A percentile compares a stretch with the other conserved stretches of the same genome.
Evolutionary conservation across 352 stramenopile species (phyloP).

Genomic region (Phytophthora tubulina): DNA sequence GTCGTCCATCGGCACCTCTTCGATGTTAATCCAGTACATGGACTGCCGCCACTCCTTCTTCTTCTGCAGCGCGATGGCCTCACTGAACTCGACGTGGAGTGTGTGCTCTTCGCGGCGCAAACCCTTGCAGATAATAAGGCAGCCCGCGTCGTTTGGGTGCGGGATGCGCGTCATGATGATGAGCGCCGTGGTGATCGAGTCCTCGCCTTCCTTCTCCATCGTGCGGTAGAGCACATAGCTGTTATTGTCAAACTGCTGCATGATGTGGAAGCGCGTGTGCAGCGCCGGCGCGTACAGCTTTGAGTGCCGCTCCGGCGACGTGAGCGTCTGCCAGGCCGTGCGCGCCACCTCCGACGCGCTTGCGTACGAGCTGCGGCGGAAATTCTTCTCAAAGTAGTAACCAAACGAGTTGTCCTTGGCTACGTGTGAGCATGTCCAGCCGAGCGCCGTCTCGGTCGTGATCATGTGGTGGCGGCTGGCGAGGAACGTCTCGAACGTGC

Average conservation of each 20-base stretch:
- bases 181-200: slow-evolving; percentile 66
- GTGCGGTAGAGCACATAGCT: slow-evolving; percentile 65
- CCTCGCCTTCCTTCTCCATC: slow-evolving; percentile 68
- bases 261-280: slow-evolving; percentile 66
- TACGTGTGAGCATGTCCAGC: slow-evolving; percentile 60
- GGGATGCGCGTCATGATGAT: slow-evolving; percentile 67
- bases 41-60: slow-evolving; percentile 66
- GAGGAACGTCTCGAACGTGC: slow-evolving; percentile 53
- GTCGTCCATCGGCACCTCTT: slow-evolving; percentile 36
- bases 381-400: slow-evolving; percentile 68
- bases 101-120: slow-evolving; percentile 61
- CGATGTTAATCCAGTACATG: slow-evolving; percentile 69
- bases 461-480: slow-evolving; percentile 58
- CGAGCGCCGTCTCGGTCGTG: slow-evolving; percentile 56
- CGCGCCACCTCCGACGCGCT: slow-evolving; percentile 40
- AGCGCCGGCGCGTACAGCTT: slow-evolving; percentile 63
- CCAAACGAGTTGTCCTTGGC: slow-evolving; percentile 60
- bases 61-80: slow-evolving; percentile 57
- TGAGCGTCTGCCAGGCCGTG: slow-evolving; percentile 60
- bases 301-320: slow-evolving; percentile 51
- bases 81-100: slow-evolving; percentile 55
- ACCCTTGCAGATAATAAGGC: slow-evolving; percentile 64
- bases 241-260: slow-evolving; percentile 64
- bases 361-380: slow-evolving; percentile 29
- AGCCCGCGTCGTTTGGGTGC: slow-evolving; percentile 45